Conservation (phyloP, 2,329 filamentous ascomycete species). For the Eutypa lata region DNA sequence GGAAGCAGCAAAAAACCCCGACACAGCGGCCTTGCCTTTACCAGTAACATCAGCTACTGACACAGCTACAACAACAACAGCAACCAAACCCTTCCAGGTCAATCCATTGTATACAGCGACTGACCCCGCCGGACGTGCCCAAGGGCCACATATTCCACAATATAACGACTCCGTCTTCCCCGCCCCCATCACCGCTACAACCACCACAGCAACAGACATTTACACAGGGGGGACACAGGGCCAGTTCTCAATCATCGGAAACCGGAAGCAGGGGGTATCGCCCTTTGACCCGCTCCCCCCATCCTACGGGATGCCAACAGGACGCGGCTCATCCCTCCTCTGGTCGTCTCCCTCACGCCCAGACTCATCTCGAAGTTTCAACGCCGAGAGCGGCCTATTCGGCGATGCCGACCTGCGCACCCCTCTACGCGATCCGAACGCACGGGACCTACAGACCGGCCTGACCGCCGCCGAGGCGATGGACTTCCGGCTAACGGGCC, state of each 20-base stretch:
- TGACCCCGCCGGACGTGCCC: neutral
- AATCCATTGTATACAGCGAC: neutral
- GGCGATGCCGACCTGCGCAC: constrained; percentile 28
- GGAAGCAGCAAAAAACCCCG: constrained; percentile 12
- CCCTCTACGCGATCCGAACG: constrained; percentile 2
- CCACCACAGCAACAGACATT: too few relatives aligned
- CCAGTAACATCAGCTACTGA: neutral
- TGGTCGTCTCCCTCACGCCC: constrained; percentile 17
- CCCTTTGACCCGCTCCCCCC: constrained; percentile 9
- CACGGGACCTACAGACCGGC: neutral
- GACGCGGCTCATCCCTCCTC: constrained; percentile 16
- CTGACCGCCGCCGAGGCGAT: neutral
- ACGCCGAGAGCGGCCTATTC: constrained; percentile 33
- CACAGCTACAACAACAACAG: neutral
- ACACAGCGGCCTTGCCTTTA: neutral
- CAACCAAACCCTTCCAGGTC: neutral
- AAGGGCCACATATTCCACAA: constrained; percentile 10
- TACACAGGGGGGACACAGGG: constrained; percentile 11
- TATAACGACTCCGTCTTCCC: constrained; percentile 4
- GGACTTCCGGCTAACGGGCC: neutral
- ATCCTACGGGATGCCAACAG: constrained; percentile 23
- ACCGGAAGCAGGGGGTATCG: constrained; percentile 15
- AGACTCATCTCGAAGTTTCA: constrained; percentile 29
- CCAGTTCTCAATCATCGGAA: constrained; percentile 10
- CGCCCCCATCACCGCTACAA: neutral